A percentile compares a stretch with the other conserved stretches of the same genome.
Evolutionary conservation across 2,329 filamentous ascomycete genomes (phyloP).

Genomic region (Fusarium beomiforme): DNA sequence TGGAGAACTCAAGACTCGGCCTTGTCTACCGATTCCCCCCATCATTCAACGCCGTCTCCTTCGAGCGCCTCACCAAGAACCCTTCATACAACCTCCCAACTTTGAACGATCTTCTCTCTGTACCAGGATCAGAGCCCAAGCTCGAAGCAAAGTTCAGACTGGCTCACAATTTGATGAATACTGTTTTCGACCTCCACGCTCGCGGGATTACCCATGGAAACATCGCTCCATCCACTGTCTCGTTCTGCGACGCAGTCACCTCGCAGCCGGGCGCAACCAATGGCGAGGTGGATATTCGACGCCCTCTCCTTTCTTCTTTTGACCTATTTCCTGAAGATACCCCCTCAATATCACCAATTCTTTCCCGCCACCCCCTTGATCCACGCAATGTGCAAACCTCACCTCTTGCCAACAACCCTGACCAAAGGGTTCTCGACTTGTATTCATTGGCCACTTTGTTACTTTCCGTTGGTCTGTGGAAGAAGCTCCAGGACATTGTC

Average conservation of each 20-base stretch:
- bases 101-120: constrained; percentile 62
- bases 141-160: constrained; percentile 81
- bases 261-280: constrained; percentile 54
- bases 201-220: constrained; percentile 77
- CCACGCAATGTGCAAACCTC: constrained; percentile 62
- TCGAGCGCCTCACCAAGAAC: constrained; percentile 61
- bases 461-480: constrained; percentile 81
- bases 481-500: constrained; percentile 66
- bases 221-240: constrained; percentile 72
- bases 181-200: constrained; percentile 77
- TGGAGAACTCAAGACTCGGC: constrained; percentile 74
- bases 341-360: constrained; percentile 33
- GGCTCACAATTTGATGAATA: constrained; percentile 76
- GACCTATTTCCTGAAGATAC: constrained; percentile 68
- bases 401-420: constrained; percentile 58
- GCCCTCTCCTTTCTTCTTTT: constrained; percentile 77
- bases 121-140: constrained; percentile 67
- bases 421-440: constrained; percentile 71
- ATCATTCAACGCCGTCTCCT: constrained; percentile 67
- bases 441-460: constrained; percentile 79
- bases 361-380: constrained; percentile 71
- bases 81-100: constrained; percentile 63
- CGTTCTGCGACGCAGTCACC: constrained; percentile 66
- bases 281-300: constrained; percentile 69
- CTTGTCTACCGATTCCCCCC: constrained; percentile 79